Percentiles rank a stretch among this genome's conserved stretches.
Evolutionary conservation across 805 yeast genomes (phyloP).

Genomic region (Kluyveromyces dobzhanskii): DNA sequence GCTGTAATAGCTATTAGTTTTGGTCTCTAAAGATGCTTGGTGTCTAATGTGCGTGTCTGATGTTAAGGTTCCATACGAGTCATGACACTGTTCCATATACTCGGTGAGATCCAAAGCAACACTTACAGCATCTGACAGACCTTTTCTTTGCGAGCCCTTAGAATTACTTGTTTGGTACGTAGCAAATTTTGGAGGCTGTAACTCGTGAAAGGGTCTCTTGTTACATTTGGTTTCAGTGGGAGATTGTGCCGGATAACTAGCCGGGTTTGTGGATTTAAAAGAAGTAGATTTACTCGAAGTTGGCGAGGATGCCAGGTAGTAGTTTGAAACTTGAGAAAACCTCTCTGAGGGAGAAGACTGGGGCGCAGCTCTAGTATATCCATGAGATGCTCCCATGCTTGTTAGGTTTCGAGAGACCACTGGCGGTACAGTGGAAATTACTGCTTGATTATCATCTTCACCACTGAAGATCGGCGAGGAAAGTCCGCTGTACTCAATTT

Average conservation of each 20-base stretch:
- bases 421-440: too few relatives aligned
- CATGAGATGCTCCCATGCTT: too few relatives aligned
- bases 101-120: slow-evolving; percentile 12
- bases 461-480: neutral
- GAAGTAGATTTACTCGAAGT: neutral
- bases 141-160: neutral
- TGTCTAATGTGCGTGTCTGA: neutral
- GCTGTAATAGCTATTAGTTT: neutral
- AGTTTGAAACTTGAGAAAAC: neutral
- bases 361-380: neutral
- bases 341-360: neutral
- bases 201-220: neutral
- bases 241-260: too few relatives aligned
- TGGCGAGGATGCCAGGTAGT: neutral
- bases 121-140: neutral
- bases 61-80: neutral
- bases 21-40: neutral
- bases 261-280: neutral
- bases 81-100: slow-evolving; percentile 10
- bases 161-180: neutral
- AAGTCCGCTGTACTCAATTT: neutral
- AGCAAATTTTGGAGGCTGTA: neutral
- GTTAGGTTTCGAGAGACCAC: too few relatives aligned
- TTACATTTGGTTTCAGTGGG: too few relatives aligned
- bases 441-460: neutral